phyloP scores from a whole-genome alignment of 1,284 basidiomycete genomes.

The Ganoderma lingzhi region DNA sequence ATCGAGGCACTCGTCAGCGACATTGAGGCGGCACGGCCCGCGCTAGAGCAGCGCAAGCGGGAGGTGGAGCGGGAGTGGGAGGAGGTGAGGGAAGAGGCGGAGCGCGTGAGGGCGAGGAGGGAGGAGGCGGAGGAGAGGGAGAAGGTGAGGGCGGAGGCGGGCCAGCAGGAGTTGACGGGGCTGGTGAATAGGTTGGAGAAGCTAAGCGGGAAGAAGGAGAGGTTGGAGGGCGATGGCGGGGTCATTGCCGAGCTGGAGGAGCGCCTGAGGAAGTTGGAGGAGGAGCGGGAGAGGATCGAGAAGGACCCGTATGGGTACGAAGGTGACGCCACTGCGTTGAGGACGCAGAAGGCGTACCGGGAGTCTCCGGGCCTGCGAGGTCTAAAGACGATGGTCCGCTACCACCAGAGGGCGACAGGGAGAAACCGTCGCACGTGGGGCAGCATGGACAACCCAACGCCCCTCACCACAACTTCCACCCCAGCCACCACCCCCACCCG shows the following conservation, averaged over 20 bases:
- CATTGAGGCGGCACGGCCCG: conserved; percentile 61
- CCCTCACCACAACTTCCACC: conserved; percentile 27
- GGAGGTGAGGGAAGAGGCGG: conserved; percentile 47
- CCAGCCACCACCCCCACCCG: conserved; percentile 29
- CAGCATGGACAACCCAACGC: conserved; percentile 20
- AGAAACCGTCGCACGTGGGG: not conserved
- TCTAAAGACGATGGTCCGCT: conserved; percentile 29
- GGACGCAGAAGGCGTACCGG: conserved; percentile 20
- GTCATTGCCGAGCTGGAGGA: conserved; percentile 51
- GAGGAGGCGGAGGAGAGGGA: conserved; percentile 49
- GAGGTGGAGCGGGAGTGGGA: conserved; percentile 58
- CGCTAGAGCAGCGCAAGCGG: conserved; percentile 49
- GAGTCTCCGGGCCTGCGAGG: conserved; percentile 6
- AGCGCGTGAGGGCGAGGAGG: conserved; percentile 39
- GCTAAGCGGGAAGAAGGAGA: conserved; percentile 63
- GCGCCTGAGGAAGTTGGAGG: conserved; percentile 45
- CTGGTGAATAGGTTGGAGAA: conserved; percentile 56
- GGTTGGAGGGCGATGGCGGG: conserved; percentile 54
- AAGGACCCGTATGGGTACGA: conserved; percentile 44
- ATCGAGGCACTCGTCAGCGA: conserved; percentile 58
- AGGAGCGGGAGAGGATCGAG: conserved; percentile 50
- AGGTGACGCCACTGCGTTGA: conserved; percentile 32
- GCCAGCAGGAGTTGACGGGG: conserved; percentile 47
- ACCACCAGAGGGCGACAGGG: conserved; percentile 16
- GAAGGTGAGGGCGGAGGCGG: conserved; percentile 54